Base-by-base conservation (phyloP, 1,139 yeast species). In the Magnusiomyces fungicola region DNA sequence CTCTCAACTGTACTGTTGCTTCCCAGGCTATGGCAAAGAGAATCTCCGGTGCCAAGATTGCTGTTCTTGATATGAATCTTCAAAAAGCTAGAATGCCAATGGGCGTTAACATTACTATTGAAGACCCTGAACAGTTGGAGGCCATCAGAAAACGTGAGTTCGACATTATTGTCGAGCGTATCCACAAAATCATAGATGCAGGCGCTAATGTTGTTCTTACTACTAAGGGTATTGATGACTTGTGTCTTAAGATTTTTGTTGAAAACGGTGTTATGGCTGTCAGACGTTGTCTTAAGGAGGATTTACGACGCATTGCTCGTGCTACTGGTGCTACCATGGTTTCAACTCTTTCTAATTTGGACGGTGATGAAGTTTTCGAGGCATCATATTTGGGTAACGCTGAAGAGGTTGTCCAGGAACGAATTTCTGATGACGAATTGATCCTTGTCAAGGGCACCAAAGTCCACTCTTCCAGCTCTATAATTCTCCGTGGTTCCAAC, bases 221-320 rank as follows among this genome's bases (percentile, higher is more conserved):
- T 34, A 92, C 99, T 25, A 92, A 94, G 72, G 99, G 98, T 59
- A 94, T 94, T 61, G 99, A 94, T 69, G 98, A 94, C 67, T 76
- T 92, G 68, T 90, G 97, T 67, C 75, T 94, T 62, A 94, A 94
- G 70, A 92, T 87, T 66, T 92, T 94, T 69, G 94, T 92, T 50
- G 98, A 94, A 69, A 87, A 90, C 42, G 90, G 92, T 43, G 94
- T 92, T 47, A 89, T 94, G 92, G 98, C 95, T 16, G 98, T 94
- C 41, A 83, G 99, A 74, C 81, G 99, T 61, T 90, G 97, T 75
- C 88, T 89, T 70, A 90, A 89, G 67, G 98, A 92, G 69, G 99
- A 94, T 68, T 75, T 94, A 61, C 80, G 96, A 68, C 81, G 98
- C 73, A 92, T 94, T 61, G 97, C 98, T 10, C 80, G 96, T 64